Percentiles rank a stretch among this genome's conserved stretches.
These are phyloP conservation scores for Phytophthora brassicae DNA, from an alignment of 352 stramenopile genomes.

Conservation along the genomic window DNA sequence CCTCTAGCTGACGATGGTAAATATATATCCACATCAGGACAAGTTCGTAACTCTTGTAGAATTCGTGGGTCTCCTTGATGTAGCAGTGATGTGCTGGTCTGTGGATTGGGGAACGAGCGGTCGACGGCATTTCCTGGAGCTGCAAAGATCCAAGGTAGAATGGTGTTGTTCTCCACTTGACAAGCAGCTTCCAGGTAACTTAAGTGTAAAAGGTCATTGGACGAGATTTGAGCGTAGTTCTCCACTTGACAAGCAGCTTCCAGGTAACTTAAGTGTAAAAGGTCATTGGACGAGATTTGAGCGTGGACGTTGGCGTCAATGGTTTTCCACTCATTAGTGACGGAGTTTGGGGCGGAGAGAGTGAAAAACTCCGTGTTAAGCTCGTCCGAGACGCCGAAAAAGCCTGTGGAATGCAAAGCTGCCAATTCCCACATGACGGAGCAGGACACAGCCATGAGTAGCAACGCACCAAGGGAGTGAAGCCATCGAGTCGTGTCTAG, in stretches of 20 bases:
- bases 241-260: constrained; percentile 42
- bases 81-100: constrained; percentile 21
- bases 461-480: constrained; percentile 22
- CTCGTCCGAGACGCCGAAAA: constrained; percentile 20
- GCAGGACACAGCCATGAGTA: constrained; percentile 17
- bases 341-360: constrained; percentile 9
- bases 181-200: constrained; percentile 39
- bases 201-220: constrained; percentile 47
- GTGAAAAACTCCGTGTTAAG: constrained; percentile 25
- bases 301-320: constrained; percentile 19
- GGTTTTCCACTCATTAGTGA: constrained; percentile 16
- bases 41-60: constrained; percentile 44
- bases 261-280: constrained; percentile 43
- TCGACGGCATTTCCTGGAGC: constrained; percentile 12
- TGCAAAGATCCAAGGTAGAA: constrained; percentile 42
- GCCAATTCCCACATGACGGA: constrained; percentile 30
- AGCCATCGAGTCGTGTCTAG: constrained; percentile 23
- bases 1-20: constrained; percentile 25
- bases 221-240: constrained; percentile 19
- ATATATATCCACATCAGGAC: constrained; percentile 69
- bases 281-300: constrained; percentile 33
- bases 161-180: constrained; percentile 31
- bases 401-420: constrained; percentile 18
- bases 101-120: constrained; percentile 10
- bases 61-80: constrained; percentile 40